Conservation (phyloP, 1,139 yeast genomes). For the Kurtzmaniella quercitrusa region DNA sequence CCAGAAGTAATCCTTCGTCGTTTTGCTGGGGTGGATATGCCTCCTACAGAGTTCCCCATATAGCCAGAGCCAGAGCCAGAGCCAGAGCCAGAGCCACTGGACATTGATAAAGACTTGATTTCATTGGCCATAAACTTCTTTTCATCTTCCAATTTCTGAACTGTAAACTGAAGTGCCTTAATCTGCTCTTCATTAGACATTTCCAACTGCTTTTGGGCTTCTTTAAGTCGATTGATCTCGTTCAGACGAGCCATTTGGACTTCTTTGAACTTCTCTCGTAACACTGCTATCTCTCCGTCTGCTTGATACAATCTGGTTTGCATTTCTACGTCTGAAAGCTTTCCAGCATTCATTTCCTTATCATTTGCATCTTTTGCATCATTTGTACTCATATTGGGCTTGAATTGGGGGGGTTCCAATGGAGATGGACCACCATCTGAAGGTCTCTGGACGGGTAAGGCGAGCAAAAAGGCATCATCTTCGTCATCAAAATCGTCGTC, state of each 20-base stretch:
- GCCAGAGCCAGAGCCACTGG: background rate
- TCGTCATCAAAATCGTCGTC: conserved; percentile 37
- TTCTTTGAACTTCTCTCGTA: conserved; percentile 58
- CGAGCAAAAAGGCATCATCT: conserved; percentile 31
- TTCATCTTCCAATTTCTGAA: conserved; percentile 64
- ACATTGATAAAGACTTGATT: conserved; percentile 15
- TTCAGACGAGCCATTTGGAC: conserved; percentile 40
- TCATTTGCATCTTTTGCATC: conserved; percentile 9
- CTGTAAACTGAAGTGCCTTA: conserved; percentile 34
- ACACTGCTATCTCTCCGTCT: conserved; percentile 74
- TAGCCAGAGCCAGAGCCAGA: background rate
- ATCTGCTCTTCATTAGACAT: conserved; percentile 39
- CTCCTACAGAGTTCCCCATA: background rate
- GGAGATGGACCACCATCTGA: background rate
- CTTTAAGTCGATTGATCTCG: conserved; percentile 40
- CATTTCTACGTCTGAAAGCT: conserved; percentile 10
- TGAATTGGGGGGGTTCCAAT: background rate
- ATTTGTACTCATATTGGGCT: conserved; percentile 2
- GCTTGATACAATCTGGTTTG: conserved; percentile 41
- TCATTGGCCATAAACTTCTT: conserved; percentile 57
- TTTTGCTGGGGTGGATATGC: background rate
- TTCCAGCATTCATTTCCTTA: conserved; percentile 5
- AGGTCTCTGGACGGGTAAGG: conserved; percentile 6
- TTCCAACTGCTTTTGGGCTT: conserved; percentile 24
- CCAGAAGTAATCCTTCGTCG: conserved; percentile 1